phyloP scores from a whole-genome alignment of 1,284 basidiomycete species.

The Malassezia slooffiae region DNA sequence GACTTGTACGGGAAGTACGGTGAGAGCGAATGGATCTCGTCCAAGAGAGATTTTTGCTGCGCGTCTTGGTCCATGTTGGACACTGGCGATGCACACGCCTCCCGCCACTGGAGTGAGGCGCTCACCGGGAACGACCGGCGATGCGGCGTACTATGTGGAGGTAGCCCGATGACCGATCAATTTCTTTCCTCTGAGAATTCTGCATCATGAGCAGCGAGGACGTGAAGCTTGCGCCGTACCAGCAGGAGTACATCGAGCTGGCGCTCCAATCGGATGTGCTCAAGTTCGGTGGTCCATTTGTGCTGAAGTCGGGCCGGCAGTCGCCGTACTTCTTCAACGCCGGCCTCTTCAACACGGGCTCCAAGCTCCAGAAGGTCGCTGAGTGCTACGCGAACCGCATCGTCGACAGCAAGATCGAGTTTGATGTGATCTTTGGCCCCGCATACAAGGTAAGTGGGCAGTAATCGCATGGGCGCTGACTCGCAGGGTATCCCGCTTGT shows the following conservation, averaged over 20 bases:
- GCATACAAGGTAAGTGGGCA: slow-evolving; percentile 63
- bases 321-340: slow-evolving; percentile 98
- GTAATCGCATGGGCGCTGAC: background rate
- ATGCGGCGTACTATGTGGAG: too few species aligned
- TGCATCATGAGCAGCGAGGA: slow-evolving; percentile 1
- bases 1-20: slow-evolving; percentile 13
- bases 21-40: slow-evolving; percentile 13
- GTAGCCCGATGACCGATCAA: too few species aligned
- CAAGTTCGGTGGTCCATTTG: slow-evolving; percentile 43
- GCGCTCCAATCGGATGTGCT: slow-evolving; percentile 35
- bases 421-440: slow-evolving; percentile 88
- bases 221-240: slow-evolving; percentile 30
- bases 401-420: slow-evolving; percentile 52
- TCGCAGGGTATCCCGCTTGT: slow-evolving; percentile 73
- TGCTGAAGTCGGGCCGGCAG: slow-evolving; percentile 70
- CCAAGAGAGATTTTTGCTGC: slow-evolving; percentile 8
- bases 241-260: slow-evolving; percentile 38
- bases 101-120: too few species aligned
- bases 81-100: too few species aligned
- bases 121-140: too few species aligned
- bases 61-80: too few species aligned
- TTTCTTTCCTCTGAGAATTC: too few species aligned
- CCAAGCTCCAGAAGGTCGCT: slow-evolving; percentile 67
- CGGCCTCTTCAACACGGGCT: slow-evolving; percentile 67
- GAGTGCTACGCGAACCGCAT: slow-evolving; percentile 71